Evolutionary conservation across 345 rosid species (phyloP).

Genomic region (Eucalyptus pauciflora): DNA sequence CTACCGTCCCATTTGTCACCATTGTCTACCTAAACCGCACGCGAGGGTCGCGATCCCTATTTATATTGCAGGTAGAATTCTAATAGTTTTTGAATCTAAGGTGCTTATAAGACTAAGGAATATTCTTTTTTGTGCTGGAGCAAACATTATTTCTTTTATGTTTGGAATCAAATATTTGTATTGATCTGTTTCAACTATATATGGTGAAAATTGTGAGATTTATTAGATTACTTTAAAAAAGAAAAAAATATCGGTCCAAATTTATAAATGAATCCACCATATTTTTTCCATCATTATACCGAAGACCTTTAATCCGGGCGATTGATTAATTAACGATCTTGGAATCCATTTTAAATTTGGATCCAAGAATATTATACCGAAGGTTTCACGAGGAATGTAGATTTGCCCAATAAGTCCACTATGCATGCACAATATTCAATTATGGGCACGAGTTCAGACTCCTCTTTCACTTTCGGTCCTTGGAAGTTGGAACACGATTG

Average conservation of each 20-base stretch:
- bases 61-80: background rate
- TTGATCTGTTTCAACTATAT: background rate
- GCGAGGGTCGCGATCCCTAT: rapidly evolving
- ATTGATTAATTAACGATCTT: background rate
- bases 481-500: background rate
- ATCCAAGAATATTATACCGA: background rate
- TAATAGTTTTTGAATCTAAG: rapidly evolving
- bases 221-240: background rate
- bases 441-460: background rate
- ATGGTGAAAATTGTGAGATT: background rate
- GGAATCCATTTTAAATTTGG: background rate
- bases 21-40: background rate
- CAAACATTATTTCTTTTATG: background rate
- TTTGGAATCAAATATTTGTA: background rate
- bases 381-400: background rate
- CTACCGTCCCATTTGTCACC: rapidly evolving
- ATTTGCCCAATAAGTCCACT: background rate
- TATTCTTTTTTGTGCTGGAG: background rate
- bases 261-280: background rate
- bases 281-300: background rate
- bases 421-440: background rate
- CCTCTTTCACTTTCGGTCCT: background rate
- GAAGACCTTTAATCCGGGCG: background rate
- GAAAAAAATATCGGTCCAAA: rapidly evolving
- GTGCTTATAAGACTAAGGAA: background rate